These are phyloP conservation scores for Plasmodium coatneyi DNA, from an alignment of 169 alveolate genomes.

Conservation along the genomic window DNA sequence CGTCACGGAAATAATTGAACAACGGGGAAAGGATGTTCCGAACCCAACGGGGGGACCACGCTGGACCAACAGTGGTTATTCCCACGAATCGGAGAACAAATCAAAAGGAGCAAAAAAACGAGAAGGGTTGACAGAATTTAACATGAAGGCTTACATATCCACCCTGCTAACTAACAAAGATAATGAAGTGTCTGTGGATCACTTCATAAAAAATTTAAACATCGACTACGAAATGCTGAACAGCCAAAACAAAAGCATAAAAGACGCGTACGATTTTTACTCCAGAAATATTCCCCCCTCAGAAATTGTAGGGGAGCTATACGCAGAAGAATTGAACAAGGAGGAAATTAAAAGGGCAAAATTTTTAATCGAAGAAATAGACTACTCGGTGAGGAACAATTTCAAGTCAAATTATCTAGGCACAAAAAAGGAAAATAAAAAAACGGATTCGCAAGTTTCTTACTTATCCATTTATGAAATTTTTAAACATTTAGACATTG, in stretches of 20 bases:
- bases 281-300: conserved; percentile 64
- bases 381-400: conserved; percentile 59
- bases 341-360: conserved; percentile 65
- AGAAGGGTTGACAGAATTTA: conserved; percentile 52
- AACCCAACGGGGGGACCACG: not conserved
- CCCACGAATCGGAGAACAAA: not conserved
- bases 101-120: conserved; percentile 4
- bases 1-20: conserved; percentile 8
- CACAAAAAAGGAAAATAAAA: not conserved
- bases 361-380: conserved; percentile 71
- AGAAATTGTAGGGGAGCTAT: conserved; percentile 3
- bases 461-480: conserved; percentile 65
- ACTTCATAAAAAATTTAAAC: conserved; percentile 37
- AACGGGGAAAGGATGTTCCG: not conserved
- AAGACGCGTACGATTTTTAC: conserved; percentile 70
- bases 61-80: not conserved
- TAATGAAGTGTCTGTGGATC: conserved; percentile 32
- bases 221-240: conserved; percentile 30
- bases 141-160: conserved; percentile 60
- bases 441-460: conserved; percentile 17
- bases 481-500: conserved; percentile 59
- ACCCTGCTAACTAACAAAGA: conserved; percentile 54
- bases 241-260: conserved; percentile 25
- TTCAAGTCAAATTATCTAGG: conserved; percentile 30
- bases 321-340: conserved; percentile 24